Evolutionary conservation across 2,329 filamentous ascomycete species (phyloP).

Genomic region (Colletotrichum cereale): DNA sequence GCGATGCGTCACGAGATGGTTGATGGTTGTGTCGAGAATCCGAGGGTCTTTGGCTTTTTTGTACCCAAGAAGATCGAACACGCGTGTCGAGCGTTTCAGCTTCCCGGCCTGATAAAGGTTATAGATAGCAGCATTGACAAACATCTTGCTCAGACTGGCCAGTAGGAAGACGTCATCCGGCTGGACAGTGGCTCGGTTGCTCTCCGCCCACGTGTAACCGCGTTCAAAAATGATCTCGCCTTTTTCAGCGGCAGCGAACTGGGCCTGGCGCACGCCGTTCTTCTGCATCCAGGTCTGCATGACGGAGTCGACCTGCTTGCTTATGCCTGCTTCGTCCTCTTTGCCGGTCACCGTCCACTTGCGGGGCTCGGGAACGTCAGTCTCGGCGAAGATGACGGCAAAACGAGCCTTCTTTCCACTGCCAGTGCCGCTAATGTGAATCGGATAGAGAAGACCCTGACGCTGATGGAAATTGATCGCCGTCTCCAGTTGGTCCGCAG

Average conservation of each 20-base stretch:
- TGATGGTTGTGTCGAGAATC: slow-evolving; percentile 35
- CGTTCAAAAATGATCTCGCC: slow-evolving; percentile 32
- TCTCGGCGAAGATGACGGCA: slow-evolving; percentile 40
- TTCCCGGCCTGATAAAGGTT: slow-evolving; percentile 32
- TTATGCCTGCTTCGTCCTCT: neutral
- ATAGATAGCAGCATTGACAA: slow-evolving; percentile 36
- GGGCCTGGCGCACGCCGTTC: slow-evolving; percentile 40
- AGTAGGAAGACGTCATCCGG: slow-evolving; percentile 39
- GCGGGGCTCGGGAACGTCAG: slow-evolving; percentile 6
- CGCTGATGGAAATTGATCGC: neutral
- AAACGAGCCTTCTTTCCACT: slow-evolving; percentile 24
- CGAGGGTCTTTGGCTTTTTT: slow-evolving; percentile 22
- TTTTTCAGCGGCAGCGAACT: slow-evolving; percentile 33
- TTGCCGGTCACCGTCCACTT: slow-evolving; percentile 36
- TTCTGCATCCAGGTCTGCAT: slow-evolving; percentile 35
- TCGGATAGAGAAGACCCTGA: slow-evolving; percentile 21
- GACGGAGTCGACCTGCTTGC: slow-evolving; percentile 7
- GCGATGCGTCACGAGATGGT: slow-evolving; percentile 30
- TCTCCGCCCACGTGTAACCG: slow-evolving; percentile 41
- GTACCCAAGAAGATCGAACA: slow-evolving; percentile 34
- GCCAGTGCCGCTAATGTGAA: slow-evolving; percentile 38
- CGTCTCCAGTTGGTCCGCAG: slow-evolving; percentile 4
- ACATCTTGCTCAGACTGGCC: slow-evolving; percentile 41
- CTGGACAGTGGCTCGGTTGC: slow-evolving; percentile 28
- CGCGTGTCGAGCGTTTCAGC: slow-evolving; percentile 20